A percentile compares a stretch with the other conserved stretches of the same genome.
These are phyloP conservation scores for Dimargaris cristalligena DNA, from an alignment of 192 early-diverging fungal species.

Conservation along the genomic window DNA sequence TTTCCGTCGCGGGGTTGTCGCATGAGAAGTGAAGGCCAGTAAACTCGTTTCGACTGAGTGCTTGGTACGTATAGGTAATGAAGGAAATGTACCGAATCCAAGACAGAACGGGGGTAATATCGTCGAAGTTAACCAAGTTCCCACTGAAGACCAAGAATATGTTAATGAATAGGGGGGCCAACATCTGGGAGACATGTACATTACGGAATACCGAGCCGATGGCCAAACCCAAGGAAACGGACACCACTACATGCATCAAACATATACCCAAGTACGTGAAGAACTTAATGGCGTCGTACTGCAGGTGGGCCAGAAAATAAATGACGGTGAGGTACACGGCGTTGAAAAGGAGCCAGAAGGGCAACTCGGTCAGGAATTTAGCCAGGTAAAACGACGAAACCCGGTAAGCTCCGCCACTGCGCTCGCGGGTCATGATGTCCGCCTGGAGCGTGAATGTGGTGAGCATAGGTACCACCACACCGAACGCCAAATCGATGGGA, in stretches of 20 bases:
- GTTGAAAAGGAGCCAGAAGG: constrained; percentile 33
- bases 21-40: constrained; percentile 16
- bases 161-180: constrained; percentile 20
- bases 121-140: constrained; percentile 27
- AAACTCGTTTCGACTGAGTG: constrained; percentile 29
- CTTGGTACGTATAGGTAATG: constrained; percentile 26
- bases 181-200: constrained; percentile 24
- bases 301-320: constrained; percentile 46
- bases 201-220: constrained; percentile 24
- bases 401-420: constrained; percentile 45
- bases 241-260: constrained; percentile 28
- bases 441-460: constrained; percentile 27
- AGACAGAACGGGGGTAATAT: constrained; percentile 23
- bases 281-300: constrained; percentile 29
- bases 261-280: constrained; percentile 31
- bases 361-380: constrained; percentile 34
- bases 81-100: constrained; percentile 33
- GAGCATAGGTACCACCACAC: constrained; percentile 36
- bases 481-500: constrained; percentile 34
- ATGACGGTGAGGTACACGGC: constrained; percentile 22
- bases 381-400: constrained; percentile 41
- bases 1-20: too few species aligned
- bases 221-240: constrained; percentile 24
- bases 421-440: constrained; percentile 41
- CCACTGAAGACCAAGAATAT: constrained; percentile 30